These are phyloP conservation scores for Setaria italica DNA, from an alignment of 202 grass and related monocot species.

Conservation along the genomic window DNA sequence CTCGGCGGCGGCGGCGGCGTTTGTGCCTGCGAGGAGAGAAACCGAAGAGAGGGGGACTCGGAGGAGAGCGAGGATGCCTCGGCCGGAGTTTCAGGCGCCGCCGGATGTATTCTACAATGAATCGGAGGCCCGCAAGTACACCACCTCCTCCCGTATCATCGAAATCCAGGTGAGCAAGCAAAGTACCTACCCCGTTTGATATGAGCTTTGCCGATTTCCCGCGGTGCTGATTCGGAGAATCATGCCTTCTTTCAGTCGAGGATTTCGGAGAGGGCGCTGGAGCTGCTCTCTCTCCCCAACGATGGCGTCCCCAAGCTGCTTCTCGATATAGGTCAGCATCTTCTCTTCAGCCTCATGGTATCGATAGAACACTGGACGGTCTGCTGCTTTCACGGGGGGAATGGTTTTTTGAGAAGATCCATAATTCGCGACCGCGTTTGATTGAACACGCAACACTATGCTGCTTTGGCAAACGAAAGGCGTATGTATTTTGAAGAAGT, in stretches of 20 bases:
- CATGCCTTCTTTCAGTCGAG: conserved; percentile 53
- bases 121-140: conserved; percentile 93
- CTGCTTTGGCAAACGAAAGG: neutral
- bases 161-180: conserved; percentile 76
- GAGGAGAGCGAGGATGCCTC: conserved; percentile 56
- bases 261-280: conserved; percentile 93
- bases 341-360: neutral
- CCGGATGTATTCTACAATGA: conserved; percentile 99
- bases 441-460: neutral
- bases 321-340: conserved; percentile 78
- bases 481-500: neutral
- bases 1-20: conserved; percentile 18
- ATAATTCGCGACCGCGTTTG: neutral
- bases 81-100: conserved; percentile 92
- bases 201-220: neutral
- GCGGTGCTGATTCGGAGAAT: neutral
- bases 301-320: conserved; percentile 86
- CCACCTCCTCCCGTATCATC: conserved; percentile 95
- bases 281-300: conserved; percentile 78
- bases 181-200: neutral
- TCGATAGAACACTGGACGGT: neutral
- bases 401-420: neutral
- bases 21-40: conserved; percentile 11
- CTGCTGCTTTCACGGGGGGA: neutral
- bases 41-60: neutral